Evolutionary conservation across 2,329 filamentous ascomycete species (phyloP).

Genomic region (Diaporthe nobilis): DNA sequence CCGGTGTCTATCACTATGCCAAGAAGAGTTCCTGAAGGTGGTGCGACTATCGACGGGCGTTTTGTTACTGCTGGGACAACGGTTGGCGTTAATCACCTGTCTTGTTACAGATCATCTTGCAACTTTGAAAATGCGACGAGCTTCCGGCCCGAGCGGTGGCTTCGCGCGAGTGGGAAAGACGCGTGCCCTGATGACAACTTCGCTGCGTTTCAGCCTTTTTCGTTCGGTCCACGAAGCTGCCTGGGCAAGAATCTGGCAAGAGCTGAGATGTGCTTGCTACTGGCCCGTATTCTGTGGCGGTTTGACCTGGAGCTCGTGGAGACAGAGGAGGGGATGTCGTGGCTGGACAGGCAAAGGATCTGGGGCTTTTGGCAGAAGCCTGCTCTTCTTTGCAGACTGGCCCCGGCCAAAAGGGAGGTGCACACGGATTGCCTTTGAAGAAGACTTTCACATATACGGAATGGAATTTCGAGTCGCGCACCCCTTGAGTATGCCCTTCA

Average conservation of each 20-base stretch:
- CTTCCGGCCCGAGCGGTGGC: constrained; percentile 23
- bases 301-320: constrained; percentile 24
- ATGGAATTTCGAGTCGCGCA: background rate
- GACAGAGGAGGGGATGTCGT: constrained; percentile 11
- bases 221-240: constrained; percentile 15
- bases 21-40: constrained; percentile 6
- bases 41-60: constrained; percentile 3
- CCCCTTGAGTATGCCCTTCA: background rate
- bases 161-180: background rate
- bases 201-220: constrained; percentile 10
- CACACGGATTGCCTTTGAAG: too few relatives aligned
- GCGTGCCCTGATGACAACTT: background rate
- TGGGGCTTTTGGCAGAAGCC: constrained; percentile 16
- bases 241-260: constrained; percentile 19
- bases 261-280: constrained; percentile 12
- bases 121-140: constrained; percentile 8
- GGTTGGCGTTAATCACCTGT: background rate
- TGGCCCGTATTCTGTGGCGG: constrained; percentile 22
- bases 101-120: background rate
- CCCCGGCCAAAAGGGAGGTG: background rate
- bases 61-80: background rate
- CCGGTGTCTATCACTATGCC: constrained; percentile 15
- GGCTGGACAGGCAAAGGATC: constrained; percentile 8
- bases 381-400: background rate
- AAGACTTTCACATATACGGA: too few relatives aligned